These are phyloP conservation scores for Nicotiana noctiflora DNA, from an alignment of 257 asterid species.

Conservation along the genomic window DNA sequence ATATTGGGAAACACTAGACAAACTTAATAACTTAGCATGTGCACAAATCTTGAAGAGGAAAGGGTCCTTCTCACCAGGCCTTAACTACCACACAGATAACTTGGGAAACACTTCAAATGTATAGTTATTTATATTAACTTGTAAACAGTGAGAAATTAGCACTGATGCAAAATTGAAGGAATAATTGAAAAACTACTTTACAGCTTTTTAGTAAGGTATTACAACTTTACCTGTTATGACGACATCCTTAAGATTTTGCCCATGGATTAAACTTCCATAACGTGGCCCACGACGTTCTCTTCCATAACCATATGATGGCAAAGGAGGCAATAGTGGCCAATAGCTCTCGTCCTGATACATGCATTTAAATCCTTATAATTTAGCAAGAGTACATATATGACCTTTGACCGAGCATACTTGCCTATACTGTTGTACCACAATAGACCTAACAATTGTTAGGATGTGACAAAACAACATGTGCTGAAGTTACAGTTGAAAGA, in stretches of 20 bases:
- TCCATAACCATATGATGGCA: conserved; percentile 91
- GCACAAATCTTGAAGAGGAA: neutral
- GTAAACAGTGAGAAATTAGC: neutral
- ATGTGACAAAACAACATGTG: neutral
- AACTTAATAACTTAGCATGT: neutral
- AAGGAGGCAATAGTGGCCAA: conserved; percentile 94
- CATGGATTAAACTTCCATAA: conserved; percentile 91
- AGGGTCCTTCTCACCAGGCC: neutral
- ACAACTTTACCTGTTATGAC: conserved; percentile 63
- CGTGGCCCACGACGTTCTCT: conserved; percentile 83
- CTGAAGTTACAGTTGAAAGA: neutral
- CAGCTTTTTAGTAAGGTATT: neutral
- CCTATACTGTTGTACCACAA: neutral
- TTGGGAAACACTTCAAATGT: neutral
- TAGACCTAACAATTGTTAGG: neutral
- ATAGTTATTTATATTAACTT: neutral
- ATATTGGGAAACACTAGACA: neutral
- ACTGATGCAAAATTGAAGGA: neutral
- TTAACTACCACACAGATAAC: neutral
- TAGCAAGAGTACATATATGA: neutral
- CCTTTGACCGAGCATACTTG: neutral
- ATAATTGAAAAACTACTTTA: neutral
- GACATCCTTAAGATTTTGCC: conserved; percentile 81
- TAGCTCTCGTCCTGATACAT: conserved; percentile 59
- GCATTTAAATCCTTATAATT: conserved; percentile 8